Conservation (phyloP, 495 filamentous ascomycete species). For the Penicillium paradoxum region DNA sequence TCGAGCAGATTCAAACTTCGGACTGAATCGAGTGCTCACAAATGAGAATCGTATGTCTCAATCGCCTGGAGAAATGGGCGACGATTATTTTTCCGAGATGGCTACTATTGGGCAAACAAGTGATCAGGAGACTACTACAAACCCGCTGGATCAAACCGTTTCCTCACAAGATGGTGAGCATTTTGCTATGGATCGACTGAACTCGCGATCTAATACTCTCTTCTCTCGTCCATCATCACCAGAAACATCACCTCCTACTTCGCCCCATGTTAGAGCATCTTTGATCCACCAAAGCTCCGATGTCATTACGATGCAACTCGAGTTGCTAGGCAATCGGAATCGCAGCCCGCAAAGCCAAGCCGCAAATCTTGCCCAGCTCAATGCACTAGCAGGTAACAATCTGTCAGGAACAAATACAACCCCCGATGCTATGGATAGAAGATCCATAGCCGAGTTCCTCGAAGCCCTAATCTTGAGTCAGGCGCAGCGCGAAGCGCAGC, state of each 20-base stretch:
- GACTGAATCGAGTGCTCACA: conserved; percentile 28
- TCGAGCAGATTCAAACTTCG: conserved; percentile 13
- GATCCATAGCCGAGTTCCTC: conserved; percentile 36
- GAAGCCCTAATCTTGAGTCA: conserved; percentile 35
- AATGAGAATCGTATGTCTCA: conserved; percentile 37
- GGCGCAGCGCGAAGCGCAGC: conserved; percentile 9
- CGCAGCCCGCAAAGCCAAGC: conserved; percentile 22
- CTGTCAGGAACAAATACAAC: conserved; percentile 7
- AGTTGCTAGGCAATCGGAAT: conserved; percentile 35
- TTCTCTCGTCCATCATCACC: conserved; percentile 41
- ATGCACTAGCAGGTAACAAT: conserved; percentile 16
- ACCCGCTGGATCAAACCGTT: conserved; percentile 12
- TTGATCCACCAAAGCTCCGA: conserved; percentile 44
- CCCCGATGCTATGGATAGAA: conserved; percentile 19
- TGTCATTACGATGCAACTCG: conserved; percentile 48
- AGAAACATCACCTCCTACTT: conserved; percentile 41
- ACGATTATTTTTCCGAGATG: conserved; percentile 28
- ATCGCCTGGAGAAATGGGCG: conserved; percentile 37
- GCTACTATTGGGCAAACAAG: conserved; percentile 25
- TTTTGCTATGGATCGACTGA: conserved; percentile 17
- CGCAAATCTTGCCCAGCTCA: conserved; percentile 6
- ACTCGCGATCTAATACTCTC: conserved; percentile 40
- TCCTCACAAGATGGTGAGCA: conserved; percentile 11
- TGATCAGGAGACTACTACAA: conserved; percentile 13
- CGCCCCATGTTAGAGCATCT: conserved; percentile 42